Percentiles rank a stretch among this genome's conserved stretches.
Conservation (phyloP, 768 basidiomycete species). For the Panaeolus cyanescens region DNA sequence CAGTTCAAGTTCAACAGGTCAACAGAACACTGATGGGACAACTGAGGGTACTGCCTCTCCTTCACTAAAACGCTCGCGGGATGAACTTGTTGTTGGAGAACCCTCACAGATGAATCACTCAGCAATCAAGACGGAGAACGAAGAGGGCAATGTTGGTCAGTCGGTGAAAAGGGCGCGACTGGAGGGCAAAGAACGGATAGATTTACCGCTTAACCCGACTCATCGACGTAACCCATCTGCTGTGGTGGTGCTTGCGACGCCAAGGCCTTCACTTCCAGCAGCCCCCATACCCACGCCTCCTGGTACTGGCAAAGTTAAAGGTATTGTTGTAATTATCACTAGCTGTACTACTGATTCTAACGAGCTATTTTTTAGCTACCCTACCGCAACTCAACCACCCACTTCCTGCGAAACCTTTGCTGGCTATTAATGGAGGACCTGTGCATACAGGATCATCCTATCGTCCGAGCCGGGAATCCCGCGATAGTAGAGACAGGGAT, state of each 20-base stretch:
- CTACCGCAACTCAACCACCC: conserved; percentile 5
- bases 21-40: neutral
- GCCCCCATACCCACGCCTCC: conserved; percentile 3
- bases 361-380: neutral
- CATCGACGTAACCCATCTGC: neutral
- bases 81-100: neutral
- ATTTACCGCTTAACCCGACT: neutral
- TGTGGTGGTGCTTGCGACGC: neutral
- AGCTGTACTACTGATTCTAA: neutral
- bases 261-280: neutral
- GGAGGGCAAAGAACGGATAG: neutral
- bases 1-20: neutral
- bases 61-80: neutral
- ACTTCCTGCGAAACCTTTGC: conserved; percentile 8
- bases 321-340: neutral
- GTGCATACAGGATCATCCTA: conserved; percentile 1
- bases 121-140: neutral
- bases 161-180: neutral
- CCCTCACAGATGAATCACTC: neutral
- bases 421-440: neutral
- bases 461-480: neutral
- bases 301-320: neutral
- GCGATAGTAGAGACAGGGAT: neutral
- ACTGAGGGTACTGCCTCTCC: neutral
- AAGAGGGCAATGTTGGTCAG: neutral